Evolutionary conservation across 2,329 filamentous ascomycete species (phyloP), one percentile per base, ranked within the genome.

Genomic region (Kalaharituber pfeilii): DNA sequence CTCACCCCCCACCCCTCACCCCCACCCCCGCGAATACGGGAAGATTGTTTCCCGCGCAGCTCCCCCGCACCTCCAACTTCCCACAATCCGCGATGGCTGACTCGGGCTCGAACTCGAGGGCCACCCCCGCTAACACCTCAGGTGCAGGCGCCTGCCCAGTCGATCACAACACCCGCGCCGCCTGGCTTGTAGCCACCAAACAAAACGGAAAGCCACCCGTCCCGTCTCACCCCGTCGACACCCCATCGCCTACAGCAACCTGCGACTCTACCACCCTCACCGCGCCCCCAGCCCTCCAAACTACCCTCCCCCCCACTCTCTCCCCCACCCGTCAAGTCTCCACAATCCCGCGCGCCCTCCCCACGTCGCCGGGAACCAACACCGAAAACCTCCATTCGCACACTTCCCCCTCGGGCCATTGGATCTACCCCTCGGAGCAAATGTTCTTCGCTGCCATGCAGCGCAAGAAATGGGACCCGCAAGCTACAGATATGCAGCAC

Each of bases 361-460:
- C 56, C 63, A 39, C 62, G 57, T 59, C 54, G 50, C 49, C 68
- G 66, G 53, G 66, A 49, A 60, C 67, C 50, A 66, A 65, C 53
- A 67, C 62, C 62, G 59, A 53, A 13, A 59, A 69, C 8, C 61
- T 64, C 33, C 61, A 65, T 62, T 67, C 61, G 58, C 74, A 58
- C 60, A 66, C 52, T 67, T 71, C 51, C 69, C 71, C 61, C 59
- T 67, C 62, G 0, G 89, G 89, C 0, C 94, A 95, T 68, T 98
- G 91, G 91, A 82, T 98, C 57, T 98, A 98, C 69, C 91, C 91
- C 0, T 91, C 84, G 0, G 89, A 96, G 68, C 83, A 85, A 66
- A 94, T 95, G 80, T 98, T 98, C 74, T 96, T 96, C 71, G 85
- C 94, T 49, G 91, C 91, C 45, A 89, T 98, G 80, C 80, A 83